Evolutionary conservation across 495 filamentous ascomycete species (phyloP).

Genomic region (Articulospora tetracladia): DNA sequence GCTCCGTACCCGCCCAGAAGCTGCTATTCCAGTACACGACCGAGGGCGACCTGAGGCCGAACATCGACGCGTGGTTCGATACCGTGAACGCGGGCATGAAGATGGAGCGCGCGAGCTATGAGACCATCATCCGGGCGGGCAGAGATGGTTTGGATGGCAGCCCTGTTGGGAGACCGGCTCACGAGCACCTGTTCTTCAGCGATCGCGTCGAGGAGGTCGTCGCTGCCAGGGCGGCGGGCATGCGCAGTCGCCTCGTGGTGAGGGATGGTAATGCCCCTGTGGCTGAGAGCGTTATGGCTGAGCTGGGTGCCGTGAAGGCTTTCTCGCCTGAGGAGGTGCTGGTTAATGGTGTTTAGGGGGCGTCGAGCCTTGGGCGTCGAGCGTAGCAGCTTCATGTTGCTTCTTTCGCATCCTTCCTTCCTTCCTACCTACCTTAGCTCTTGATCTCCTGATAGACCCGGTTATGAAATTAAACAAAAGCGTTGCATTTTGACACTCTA

Average conservation of each 20-base stretch:
- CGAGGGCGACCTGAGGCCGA: constrained; percentile 47
- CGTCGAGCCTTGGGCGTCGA: no score
- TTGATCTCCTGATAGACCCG: no score
- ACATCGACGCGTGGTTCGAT: constrained; percentile 62
- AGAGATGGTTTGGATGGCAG: no score
- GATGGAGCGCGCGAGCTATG: constrained; percentile 55
- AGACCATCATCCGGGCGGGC: constrained; percentile 40
- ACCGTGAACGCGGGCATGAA: constrained; percentile 73
- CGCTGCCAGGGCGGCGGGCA: constrained; percentile 59
- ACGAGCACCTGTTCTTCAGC: constrained; percentile 65
- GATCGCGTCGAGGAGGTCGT: constrained; percentile 68
- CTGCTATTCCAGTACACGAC: constrained; percentile 66
- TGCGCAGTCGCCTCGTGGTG: constrained; percentile 57
- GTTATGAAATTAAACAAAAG: no score
- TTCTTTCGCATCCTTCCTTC: no score
- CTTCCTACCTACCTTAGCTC: no score
- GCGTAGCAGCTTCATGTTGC: no score
- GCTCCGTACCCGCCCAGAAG: constrained; percentile 68
- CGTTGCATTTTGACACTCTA: no score
- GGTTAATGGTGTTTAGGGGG: constrained; percentile 5
- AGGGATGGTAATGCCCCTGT: constrained; percentile 61
- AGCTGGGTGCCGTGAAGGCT: constrained; percentile 39
- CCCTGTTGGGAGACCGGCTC: no score
- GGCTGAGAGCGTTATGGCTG: constrained; percentile 35
- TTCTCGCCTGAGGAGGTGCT: constrained; percentile 38